Evolutionary conservation across 2,329 filamentous ascomycete genomes (phyloP).

Genomic region (Cladosporium sp.): DNA sequence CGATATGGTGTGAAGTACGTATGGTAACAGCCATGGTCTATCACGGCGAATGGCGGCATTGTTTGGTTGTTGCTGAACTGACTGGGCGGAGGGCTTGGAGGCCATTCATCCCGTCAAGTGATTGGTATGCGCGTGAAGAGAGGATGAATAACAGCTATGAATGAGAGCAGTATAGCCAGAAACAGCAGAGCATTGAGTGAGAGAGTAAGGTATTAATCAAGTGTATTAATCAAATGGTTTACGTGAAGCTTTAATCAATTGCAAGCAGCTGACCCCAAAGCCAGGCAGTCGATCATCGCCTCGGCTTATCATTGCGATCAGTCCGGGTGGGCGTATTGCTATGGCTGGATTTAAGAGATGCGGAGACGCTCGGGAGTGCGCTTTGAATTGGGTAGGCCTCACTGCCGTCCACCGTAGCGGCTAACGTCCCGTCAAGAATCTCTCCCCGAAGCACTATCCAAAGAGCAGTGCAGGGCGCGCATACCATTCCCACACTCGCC

Average conservation of each 20-base stretch:
- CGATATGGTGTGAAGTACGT: slow-evolving; percentile 32
- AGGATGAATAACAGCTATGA: background rate
- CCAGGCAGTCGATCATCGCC: no score
- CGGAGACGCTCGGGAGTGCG: background rate
- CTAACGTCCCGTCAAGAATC: slow-evolving; percentile 8
- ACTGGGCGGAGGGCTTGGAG: slow-evolving; percentile 12
- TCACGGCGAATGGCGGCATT: slow-evolving; percentile 34
- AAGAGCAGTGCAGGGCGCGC: background rate
- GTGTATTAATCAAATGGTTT: slow-evolving; percentile 1
- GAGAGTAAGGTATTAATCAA: no score
- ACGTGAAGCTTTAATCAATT: slow-evolving; percentile 5
- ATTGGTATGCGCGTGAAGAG: background rate
- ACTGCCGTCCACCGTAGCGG: slow-evolving; percentile 1
- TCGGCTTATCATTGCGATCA: background rate
- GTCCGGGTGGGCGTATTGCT: no score
- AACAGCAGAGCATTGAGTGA: background rate
- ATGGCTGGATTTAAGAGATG: no score
- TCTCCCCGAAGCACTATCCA: slow-evolving; percentile 1
- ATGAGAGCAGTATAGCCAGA: background rate
- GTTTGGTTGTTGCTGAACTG: slow-evolving; percentile 2
- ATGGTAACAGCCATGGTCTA: slow-evolving; percentile 50
- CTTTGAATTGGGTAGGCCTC: background rate
- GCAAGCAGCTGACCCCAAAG: slow-evolving; percentile 6
- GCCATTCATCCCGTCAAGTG: slow-evolving; percentile 19
- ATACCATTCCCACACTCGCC: background rate